phyloP scores from a whole-genome alignment of 2,329 filamentous ascomycete genomes.

The Aspergillus sp. region DNA sequence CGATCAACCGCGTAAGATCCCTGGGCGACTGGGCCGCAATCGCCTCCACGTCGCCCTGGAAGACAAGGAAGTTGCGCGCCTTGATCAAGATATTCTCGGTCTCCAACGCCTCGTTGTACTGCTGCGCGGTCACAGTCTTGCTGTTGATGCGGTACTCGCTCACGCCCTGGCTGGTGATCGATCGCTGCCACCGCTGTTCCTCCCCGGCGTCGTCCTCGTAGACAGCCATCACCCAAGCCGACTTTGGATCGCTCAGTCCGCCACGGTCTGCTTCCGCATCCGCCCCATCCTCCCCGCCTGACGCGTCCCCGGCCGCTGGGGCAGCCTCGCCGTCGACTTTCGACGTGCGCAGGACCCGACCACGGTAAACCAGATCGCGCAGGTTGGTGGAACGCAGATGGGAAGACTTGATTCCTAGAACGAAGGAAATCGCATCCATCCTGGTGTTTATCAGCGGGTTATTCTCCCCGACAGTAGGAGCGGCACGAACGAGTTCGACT shows the following conservation, averaged over 20 bases:
- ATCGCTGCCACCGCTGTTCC: slow-evolving; percentile 91
- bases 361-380: slow-evolving; percentile 90
- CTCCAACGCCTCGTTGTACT: slow-evolving; percentile 90
- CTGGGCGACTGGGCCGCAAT: slow-evolving; percentile 93
- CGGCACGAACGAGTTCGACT: slow-evolving; percentile 82
- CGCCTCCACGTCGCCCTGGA: slow-evolving; percentile 94
- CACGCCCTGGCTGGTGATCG: slow-evolving; percentile 75
- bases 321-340: slow-evolving; percentile 77
- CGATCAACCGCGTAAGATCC: slow-evolving; percentile 85
- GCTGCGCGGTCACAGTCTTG: slow-evolving; percentile 71
- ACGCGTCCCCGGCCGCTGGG: slow-evolving; percentile 54
- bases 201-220: slow-evolving; percentile 96
- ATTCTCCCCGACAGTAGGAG: not conserved
- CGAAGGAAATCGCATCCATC: slow-evolving; percentile 99
- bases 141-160: slow-evolving; percentile 98
- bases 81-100: slow-evolving; percentile 96
- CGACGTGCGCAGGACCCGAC: slow-evolving; percentile 81
- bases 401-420: slow-evolving; percentile 97
- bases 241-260: slow-evolving; percentile 68
- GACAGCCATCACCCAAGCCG: slow-evolving; percentile 97
- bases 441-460: slow-evolving; percentile 38
- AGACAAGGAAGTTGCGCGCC: slow-evolving; percentile 93
- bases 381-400: slow-evolving; percentile 89
- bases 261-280: slow-evolving; percentile 56
- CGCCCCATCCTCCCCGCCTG: slow-evolving; percentile 48